These are phyloP conservation scores for Salvia miltiorrhiza DNA, from an alignment of 257 asterid species.

Conservation along the genomic window DNA sequence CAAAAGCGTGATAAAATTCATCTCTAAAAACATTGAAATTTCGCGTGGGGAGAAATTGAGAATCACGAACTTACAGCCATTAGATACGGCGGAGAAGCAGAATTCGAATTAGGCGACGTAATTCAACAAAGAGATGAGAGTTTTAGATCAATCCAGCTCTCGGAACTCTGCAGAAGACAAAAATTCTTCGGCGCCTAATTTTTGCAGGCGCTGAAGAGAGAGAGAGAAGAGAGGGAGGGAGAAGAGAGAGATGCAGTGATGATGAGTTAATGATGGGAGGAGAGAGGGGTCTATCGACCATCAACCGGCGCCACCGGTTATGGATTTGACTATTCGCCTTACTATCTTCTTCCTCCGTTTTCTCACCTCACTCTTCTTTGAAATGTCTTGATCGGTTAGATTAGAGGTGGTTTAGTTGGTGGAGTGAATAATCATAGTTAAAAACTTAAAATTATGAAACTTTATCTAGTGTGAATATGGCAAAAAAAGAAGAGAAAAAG, in stretches of 20 bases:
- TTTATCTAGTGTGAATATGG: too few species aligned
- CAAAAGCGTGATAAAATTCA: background rate
- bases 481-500: too few species aligned
- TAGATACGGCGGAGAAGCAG: constrained; percentile 4
- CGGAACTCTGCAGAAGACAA: background rate
- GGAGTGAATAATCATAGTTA: too few species aligned
- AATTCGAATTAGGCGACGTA: background rate
- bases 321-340: constrained; percentile 34
- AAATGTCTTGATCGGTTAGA: background rate
- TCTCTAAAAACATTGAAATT: background rate
- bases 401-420: background rate
- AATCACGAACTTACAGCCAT: constrained; percentile 42
- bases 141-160: background rate
- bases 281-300: constrained; percentile 18
- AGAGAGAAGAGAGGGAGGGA: constrained; percentile 2
- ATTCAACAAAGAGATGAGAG: background rate
- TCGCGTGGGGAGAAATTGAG: background rate
- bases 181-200: constrained; percentile 9
- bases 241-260: background rate
- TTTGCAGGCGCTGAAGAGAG: background rate
- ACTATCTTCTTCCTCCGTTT: background rate
- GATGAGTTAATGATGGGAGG: constrained; percentile 27
- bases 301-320: constrained; percentile 42
- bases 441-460: too few species aligned
- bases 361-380: constrained; percentile 18